Evolutionary conservation across 768 basidiomycete species (phyloP).

Genomic region (Termitomyces bulborhizus): DNA sequence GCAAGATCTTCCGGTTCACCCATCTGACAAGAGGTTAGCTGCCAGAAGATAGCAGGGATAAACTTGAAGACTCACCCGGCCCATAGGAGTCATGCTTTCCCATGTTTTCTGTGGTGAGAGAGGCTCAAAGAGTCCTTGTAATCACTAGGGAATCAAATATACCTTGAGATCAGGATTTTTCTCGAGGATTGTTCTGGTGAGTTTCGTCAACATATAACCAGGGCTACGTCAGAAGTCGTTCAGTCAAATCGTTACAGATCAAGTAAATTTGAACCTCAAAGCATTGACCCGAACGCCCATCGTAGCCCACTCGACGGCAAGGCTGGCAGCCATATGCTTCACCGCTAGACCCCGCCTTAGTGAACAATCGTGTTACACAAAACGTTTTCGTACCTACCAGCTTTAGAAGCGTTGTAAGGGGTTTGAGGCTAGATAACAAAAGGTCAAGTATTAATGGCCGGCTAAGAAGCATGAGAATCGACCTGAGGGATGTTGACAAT

Average conservation of each 20-base stretch:
- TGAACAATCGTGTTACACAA: neutral
- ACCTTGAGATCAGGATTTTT: conserved; percentile 74
- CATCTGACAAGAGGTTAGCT: conserved; percentile 43
- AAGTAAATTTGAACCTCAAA: conserved; percentile 43
- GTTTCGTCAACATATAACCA: conserved; percentile 91
- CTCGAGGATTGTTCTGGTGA: conserved; percentile 79
- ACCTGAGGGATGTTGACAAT: conserved; percentile 87
- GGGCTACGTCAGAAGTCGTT: conserved; percentile 40
- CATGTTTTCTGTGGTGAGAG: conserved; percentile 58
- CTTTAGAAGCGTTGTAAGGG: conserved; percentile 95
- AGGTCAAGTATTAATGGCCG: neutral
- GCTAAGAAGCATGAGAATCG: conserved; percentile 17
- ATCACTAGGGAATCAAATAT: conserved; percentile 7
- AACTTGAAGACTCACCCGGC: conserved; percentile 46
- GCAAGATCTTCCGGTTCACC: conserved; percentile 91
- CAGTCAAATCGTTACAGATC: neutral
- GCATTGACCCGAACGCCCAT: conserved; percentile 83
- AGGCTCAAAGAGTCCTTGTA: neutral
- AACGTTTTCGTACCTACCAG: conserved; percentile 39
- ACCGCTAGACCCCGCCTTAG: conserved; percentile 47
- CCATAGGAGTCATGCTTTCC: conserved; percentile 84
- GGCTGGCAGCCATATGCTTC: conserved; percentile 86
- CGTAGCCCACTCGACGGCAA: conserved; percentile 96
- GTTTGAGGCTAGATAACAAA: conserved; percentile 60
- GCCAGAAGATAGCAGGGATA: conserved; percentile 1